Conservation (phyloP, 148 eudicot species). For the Vaccinium myrtillus region DNA sequence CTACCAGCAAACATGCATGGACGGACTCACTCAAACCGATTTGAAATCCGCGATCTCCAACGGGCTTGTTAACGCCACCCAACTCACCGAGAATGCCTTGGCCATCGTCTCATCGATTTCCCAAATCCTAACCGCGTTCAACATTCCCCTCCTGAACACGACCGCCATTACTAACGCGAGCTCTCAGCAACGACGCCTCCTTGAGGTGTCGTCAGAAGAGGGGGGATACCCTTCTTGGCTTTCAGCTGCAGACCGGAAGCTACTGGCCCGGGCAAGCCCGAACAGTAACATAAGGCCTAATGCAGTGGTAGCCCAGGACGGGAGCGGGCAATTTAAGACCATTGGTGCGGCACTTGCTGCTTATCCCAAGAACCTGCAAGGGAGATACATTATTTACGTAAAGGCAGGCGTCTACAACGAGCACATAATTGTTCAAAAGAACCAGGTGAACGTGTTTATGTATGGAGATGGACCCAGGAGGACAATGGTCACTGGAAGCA, state of each 20-base stretch:
- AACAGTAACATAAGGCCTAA: constrained; percentile 18
- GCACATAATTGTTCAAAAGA: constrained; percentile 40
- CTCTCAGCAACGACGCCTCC: constrained; percentile 29
- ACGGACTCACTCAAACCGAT: constrained; percentile 30
- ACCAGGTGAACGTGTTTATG: constrained; percentile 52
- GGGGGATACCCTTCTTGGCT: constrained; percentile 52
- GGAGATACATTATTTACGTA: constrained; percentile 54
- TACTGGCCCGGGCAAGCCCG: background rate
- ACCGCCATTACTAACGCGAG: background rate
- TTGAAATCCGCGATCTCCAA: constrained; percentile 31
- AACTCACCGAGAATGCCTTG: constrained; percentile 52
- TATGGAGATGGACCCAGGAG: constrained; percentile 75
- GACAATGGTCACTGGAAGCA: constrained; percentile 55
- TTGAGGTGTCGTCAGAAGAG: background rate
- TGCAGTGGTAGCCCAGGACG: constrained; percentile 66
- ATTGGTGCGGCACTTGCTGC: constrained; percentile 47
- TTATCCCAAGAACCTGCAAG: constrained; percentile 44
- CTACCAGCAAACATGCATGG: constrained; percentile 51
- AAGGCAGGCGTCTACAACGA: constrained; percentile 67
- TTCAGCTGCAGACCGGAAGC: constrained; percentile 17
- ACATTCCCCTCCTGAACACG: constrained; percentile 11
- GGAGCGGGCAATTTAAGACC: constrained; percentile 63
- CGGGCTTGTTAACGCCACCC: constrained; percentile 35
- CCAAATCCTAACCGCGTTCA: constrained; percentile 29
- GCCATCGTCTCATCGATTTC: constrained; percentile 40